Evolutionary conservation across 371 early-diverging fungal species (phyloP).

Genomic region (Lichtheimia ornata): DNA sequence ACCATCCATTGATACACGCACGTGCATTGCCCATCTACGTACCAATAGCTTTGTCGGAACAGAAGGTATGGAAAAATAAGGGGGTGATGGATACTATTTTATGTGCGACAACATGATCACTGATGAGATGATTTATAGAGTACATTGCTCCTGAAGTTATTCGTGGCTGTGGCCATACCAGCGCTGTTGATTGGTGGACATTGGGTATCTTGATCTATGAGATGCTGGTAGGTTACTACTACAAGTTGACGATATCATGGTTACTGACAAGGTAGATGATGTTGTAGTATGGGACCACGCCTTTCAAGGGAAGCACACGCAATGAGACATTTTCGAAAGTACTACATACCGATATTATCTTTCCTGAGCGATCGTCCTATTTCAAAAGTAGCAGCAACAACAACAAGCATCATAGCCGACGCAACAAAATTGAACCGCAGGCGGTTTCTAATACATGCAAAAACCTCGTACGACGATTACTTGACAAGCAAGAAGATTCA

Average conservation of each 20-base stretch:
- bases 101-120: too few species aligned
- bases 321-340: conserved; percentile 72
- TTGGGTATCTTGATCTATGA: conserved; percentile 94
- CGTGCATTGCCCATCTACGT: conserved; percentile 81
- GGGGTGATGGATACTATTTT: too few species aligned
- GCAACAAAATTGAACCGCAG: conserved; percentile 14
- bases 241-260: neutral
- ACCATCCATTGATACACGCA: conserved; percentile 81
- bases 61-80: conserved; percentile 58
- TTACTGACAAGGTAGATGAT: neutral
- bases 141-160: conserved; percentile 96
- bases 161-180: conserved; percentile 90
- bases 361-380: conserved; percentile 11
- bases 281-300: conserved; percentile 75
- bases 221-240: conserved; percentile 74
- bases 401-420: conserved; percentile 4
- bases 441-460: conserved; percentile 59
- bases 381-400: conserved; percentile 10
- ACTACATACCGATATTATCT: conserved; percentile 11
- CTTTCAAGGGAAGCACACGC: conserved; percentile 90
- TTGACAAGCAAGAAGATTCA: conserved; percentile 83
- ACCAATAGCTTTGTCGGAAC: conserved; percentile 97
- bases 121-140: conserved; percentile 47
- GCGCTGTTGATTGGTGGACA: conserved; percentile 99
- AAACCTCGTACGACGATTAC: conserved; percentile 76